Base-by-base conservation (phyloP, 352 stramenopile species). In the Phytophthora brassicae region DNA sequence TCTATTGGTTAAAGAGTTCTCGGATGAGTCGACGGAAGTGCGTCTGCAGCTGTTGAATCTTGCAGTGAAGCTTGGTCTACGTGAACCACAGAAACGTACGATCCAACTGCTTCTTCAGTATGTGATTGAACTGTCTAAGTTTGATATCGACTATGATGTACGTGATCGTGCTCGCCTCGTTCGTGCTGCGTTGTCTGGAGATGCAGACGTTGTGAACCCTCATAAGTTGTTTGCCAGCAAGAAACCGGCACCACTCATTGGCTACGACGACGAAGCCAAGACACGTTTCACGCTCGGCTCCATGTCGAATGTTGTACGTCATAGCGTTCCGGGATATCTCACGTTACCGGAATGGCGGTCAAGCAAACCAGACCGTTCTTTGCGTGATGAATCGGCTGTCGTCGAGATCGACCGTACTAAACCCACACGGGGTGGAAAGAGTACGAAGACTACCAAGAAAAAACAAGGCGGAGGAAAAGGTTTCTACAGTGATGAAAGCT, bases 21-120 rank as follows among this genome's bases (percentile, higher is more conserved):
- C 77, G 5, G 73, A 97, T 19, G 92, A 98, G 70, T 83, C 83
- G 3, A 89, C 84, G 2, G 88, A 96, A 66, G 80, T 95, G 43
- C 93, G 94, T 47, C 73, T 94, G 19, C 91, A 98, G 57, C 66
- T 97, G 14, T 53, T 99, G 16, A 96, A 98, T 50, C 77, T 99
- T 2, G 71, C 88, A 1, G 83, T 96, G 0, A 99, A 99, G 67
- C 79, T 98, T 12, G 78, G 73, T 33, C 86, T 89, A 39, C 85
- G 69, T 45, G 79, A 82, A 60, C 90, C 73, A 5, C 86, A 77
- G 56, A 86, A 81, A 65, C 65, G 74, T 29, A 87, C 91, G 13
- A 81, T 96, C 36, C 78, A 90, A 45, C 56, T 92, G 52, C 70
- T 98, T 19, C 62, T 95, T 2, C 79, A 91, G 53, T 98, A 98